phyloP scores from a whole-genome alignment of 805 yeast genomes.

The Hanseniaspora pseudoguilliermondii region DNA sequence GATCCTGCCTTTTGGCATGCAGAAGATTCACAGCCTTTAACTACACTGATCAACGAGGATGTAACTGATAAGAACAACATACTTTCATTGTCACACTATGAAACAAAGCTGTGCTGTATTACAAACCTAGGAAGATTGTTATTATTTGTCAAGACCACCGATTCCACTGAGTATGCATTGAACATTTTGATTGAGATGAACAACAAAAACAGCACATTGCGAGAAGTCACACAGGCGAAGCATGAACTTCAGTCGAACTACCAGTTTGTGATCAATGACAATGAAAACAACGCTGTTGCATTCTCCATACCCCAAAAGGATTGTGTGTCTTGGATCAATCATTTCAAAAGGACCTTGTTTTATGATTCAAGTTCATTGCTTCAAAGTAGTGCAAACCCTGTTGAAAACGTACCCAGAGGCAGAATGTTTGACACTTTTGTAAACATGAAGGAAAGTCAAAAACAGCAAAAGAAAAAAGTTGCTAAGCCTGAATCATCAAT shows the following conservation, averaged over 20 bases:
- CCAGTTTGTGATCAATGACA: conserved; percentile 31
- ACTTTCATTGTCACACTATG: conserved; percentile 19
- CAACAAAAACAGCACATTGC: conserved; percentile 41
- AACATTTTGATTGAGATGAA: conserved; percentile 43
- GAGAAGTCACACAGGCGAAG: conserved; percentile 38
- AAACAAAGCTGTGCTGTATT: conserved; percentile 41
- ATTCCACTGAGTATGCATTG: conserved; percentile 32
- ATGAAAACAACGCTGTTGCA: conserved; percentile 42
- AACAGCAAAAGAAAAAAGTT: conserved; percentile 14
- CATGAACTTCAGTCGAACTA: conserved; percentile 31
- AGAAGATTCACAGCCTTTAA: background rate
- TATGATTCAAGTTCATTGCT: conserved; percentile 4
- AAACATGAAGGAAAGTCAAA: conserved; percentile 18
- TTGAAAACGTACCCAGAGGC: conserved; percentile 15
- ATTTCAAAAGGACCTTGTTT: conserved; percentile 10
- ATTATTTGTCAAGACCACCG: conserved; percentile 31
- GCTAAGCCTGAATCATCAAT: conserved; percentile 22
- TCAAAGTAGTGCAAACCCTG: conserved; percentile 6
- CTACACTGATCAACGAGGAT: background rate
- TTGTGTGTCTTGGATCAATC: conserved; percentile 47
- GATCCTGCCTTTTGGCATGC: conserved; percentile 3
- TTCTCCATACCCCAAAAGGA: conserved; percentile 41
- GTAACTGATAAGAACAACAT: background rate
- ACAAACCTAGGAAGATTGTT: conserved; percentile 55
- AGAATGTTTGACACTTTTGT: conserved; percentile 29